Evolutionary conservation across 495 filamentous ascomycete genomes (phyloP), one percentile per base, ranked within the genome.

Genomic region (Pseudoneurospora amorphoporcata): DNA sequence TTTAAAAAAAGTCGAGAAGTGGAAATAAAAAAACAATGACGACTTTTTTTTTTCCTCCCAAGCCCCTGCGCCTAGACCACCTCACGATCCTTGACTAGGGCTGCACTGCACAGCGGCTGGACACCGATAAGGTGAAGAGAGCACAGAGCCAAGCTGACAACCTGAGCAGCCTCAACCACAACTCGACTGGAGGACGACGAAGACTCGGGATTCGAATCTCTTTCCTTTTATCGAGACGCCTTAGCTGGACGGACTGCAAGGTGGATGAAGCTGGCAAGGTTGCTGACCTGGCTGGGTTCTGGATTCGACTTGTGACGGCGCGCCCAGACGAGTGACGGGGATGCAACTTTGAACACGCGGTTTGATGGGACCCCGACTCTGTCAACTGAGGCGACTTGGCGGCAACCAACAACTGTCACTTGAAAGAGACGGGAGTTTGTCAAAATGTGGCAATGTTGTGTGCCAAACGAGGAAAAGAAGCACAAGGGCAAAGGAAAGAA

Each of bases 31-130:
- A 70, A 72, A 73, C 69, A 74, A 73, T 77, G 74, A 75, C 72
- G 72, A 73, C 43, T 65, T 70, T 75, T 75, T 74, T 73, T 72
- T 73, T 72, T 73, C 72, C 65, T 73, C 70, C 68, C 70, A 38
- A 65, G 73, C 3, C 53, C 53, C 53, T 47, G 69, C 39, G 40
- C 29, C 39, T 39, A 39, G 39, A 32, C 39, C 42, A 42, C 23
- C 39, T 23, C 42, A 45, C 3, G 29, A 61, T 61, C 53, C 53
- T 61, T 61, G 53, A 61, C 53, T 61, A 61, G 53, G 53, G 29
- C 53, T 61, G 35, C 35, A 37, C 35, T 37, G 29, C 53, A 61
- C 53, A 32, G 29, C 53, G 53, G 29, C 53, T 61, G 53, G 53
- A 61, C 23, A 61, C 53, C 53, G 53, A 61, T 23, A 35, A 61